Evolutionary conservation across 1,284 basidiomycete genomes (phyloP).

Genomic region (Pulveroboletus sp.): DNA sequence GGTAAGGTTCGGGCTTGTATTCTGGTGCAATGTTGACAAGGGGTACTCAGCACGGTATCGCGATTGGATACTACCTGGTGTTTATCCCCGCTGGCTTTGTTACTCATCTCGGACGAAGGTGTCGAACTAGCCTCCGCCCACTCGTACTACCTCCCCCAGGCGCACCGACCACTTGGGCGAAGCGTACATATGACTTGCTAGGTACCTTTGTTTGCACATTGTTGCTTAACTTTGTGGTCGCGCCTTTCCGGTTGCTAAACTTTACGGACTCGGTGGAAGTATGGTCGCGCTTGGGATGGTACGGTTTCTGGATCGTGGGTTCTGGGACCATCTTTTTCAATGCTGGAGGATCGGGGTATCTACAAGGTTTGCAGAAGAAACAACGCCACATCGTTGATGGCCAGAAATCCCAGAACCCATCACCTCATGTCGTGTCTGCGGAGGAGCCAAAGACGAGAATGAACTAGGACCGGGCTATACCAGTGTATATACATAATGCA

Average conservation of each 20-base stretch:
- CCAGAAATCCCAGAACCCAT: background rate
- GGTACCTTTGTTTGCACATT: slow-evolving; percentile 61
- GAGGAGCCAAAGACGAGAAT: slow-evolving; percentile 7
- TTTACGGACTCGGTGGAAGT: slow-evolving; percentile 61
- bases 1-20: slow-evolving; percentile 54
- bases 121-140: slow-evolving; percentile 75
- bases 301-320: slow-evolving; percentile 76
- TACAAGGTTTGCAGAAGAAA: no score
- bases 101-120: slow-evolving; percentile 76
- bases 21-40: slow-evolving; percentile 5
- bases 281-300: slow-evolving; percentile 79
- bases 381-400: no score
- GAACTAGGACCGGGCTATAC: slow-evolving; percentile 15
- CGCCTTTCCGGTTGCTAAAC: slow-evolving; percentile 75
- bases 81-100: slow-evolving; percentile 79
- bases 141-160: slow-evolving; percentile 63
- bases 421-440: slow-evolving; percentile 8
- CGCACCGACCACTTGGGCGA: slow-evolving; percentile 46
- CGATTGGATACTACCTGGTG: slow-evolving; percentile 84
- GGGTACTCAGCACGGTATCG: slow-evolving; percentile 74
- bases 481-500: no score
- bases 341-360: no score
- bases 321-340: slow-evolving; percentile 42
- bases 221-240: slow-evolving; percentile 70
- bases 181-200: slow-evolving; percentile 75